Evolutionary conservation across 2,329 filamentous ascomycete genomes (phyloP).

Genomic region (Saccharata proteae): DNA sequence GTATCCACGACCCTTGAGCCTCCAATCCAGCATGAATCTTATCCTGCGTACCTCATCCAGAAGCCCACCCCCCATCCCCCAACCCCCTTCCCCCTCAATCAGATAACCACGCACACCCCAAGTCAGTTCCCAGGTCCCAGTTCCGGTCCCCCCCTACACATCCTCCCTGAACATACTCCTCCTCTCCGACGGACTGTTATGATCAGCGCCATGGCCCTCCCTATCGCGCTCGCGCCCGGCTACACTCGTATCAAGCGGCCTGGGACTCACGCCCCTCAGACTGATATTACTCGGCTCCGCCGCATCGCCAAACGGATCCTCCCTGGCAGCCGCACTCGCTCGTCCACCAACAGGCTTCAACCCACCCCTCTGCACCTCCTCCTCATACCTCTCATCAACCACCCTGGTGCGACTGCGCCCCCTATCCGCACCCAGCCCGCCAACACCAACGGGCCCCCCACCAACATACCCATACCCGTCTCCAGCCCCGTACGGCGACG

Average conservation of each 20-base stretch:
- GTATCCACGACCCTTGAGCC: too few species aligned
- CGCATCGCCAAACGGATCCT: constrained; percentile 62
- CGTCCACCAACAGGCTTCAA: too few species aligned
- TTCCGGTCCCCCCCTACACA: constrained; percentile 34
- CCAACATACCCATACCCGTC: background rate
- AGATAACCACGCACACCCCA: too few species aligned
- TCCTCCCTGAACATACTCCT: constrained; percentile 60
- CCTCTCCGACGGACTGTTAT: constrained; percentile 52
- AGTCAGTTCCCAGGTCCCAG: too few species aligned
- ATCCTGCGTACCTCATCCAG: too few species aligned
- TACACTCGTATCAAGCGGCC: constrained; percentile 43
- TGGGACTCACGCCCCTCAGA: constrained; percentile 61
- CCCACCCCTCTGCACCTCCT: constrained; percentile 29
- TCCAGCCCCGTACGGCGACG: constrained; percentile 3
- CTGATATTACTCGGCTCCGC: constrained; percentile 49
- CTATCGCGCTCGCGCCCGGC: constrained; percentile 29
- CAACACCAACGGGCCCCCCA: constrained; percentile 12
- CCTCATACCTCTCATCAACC: constrained; percentile 20
- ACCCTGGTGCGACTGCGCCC: constrained; percentile 40
- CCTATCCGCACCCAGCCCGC: constrained; percentile 20
- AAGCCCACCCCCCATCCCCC: too few species aligned
- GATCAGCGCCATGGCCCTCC: constrained; percentile 22
- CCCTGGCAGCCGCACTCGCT: constrained; percentile 13
- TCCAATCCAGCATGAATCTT: too few species aligned
- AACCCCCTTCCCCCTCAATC: too few species aligned